These are phyloP conservation scores for Iberis pinnata DNA, from an alignment of 345 rosid species.

Conservation along the genomic window DNA sequence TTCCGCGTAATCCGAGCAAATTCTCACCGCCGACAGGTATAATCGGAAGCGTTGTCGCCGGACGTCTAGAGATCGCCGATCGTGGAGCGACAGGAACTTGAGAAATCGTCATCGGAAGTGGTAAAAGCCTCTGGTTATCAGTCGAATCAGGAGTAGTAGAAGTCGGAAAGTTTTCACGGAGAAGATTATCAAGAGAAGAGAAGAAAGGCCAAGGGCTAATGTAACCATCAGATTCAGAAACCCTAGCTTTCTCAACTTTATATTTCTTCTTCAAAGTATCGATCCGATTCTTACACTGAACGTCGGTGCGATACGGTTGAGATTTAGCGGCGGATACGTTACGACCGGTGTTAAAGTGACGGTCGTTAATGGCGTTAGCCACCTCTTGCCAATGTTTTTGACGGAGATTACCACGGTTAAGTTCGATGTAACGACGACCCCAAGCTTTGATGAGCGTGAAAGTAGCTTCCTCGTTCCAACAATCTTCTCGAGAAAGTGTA, in stretches of 20 bases:
- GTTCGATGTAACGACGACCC: conserved; percentile 85
- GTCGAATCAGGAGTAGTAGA: conserved; percentile 27
- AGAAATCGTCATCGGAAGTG: conserved; percentile 38
- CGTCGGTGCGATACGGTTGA: conserved; percentile 87
- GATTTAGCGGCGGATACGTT: conserved; percentile 48
- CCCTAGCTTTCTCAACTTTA: conserved; percentile 83
- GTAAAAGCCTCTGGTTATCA: conserved; percentile 30
- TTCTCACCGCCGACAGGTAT: conserved; percentile 33
- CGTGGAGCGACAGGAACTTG: conserved; percentile 33
- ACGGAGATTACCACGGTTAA: conserved; percentile 87
- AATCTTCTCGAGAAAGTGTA: conserved; percentile 65
- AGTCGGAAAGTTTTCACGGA: conserved; percentile 57
- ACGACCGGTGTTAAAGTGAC: conserved; percentile 45
- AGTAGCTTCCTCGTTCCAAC: conserved; percentile 98
- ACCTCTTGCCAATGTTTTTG: conserved; percentile 99
- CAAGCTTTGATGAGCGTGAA: conserved; percentile 85
- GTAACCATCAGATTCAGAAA: conserved; percentile 44
- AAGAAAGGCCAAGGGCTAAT: conserved; percentile 78
- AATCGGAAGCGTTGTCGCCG: conserved; percentile 41
- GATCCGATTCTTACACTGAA: conserved; percentile 97
- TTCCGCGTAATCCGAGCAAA: conserved; percentile 30
- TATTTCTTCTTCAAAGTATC: conserved; percentile 96
- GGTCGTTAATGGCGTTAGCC: conserved; percentile 82
- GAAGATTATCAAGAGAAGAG: conserved; percentile 63
- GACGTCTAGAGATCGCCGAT: conserved; percentile 37